phyloP scores from a whole-genome alignment of 805 yeast genomes.

The Candida verbasci region DNA sequence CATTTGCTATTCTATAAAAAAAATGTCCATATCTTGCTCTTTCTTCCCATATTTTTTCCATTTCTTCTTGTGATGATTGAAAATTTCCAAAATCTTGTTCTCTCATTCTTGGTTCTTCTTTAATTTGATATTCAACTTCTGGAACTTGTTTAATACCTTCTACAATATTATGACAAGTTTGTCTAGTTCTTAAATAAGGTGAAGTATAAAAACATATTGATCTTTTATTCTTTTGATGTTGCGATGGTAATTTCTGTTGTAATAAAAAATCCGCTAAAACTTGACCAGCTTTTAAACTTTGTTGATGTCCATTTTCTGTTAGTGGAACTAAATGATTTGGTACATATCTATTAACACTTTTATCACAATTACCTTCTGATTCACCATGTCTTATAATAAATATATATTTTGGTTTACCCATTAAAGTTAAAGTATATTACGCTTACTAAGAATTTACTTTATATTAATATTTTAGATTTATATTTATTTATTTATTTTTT shows the following conservation, averaged over 20 bases:
- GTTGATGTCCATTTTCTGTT: slow-evolving; percentile 65
- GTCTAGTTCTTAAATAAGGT: slow-evolving; percentile 80
- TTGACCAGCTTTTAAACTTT: slow-evolving; percentile 58
- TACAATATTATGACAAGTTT: slow-evolving; percentile 71
- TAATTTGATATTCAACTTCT: slow-evolving; percentile 45
- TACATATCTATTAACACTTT: slow-evolving; percentile 67
- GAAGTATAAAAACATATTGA: slow-evolving; percentile 76
- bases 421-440: background rate
- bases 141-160: slow-evolving; percentile 49
- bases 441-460: background rate
- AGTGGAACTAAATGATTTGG: slow-evolving; percentile 80
- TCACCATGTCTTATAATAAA: slow-evolving; percentile 88
- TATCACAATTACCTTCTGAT: slow-evolving; percentile 85
- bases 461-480: too few species aligned
- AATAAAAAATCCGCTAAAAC: slow-evolving; percentile 38
- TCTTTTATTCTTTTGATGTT: slow-evolving; percentile 16
- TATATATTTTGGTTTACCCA: slow-evolving; percentile 40
- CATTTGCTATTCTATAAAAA: slow-evolving; percentile 86
- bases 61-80: slow-evolving; percentile 69
- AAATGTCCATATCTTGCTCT: slow-evolving; percentile 77
- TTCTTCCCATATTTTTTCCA: slow-evolving; percentile 80
- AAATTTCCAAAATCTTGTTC: slow-evolving; percentile 96
- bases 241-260: slow-evolving; percentile 30
- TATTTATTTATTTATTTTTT: too few species aligned
- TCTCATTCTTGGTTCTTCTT: slow-evolving; percentile 88